A percentile compares a stretch with the other conserved stretches of the same genome.
Evolutionary conservation across 257 asterid genomes (phyloP).

Genomic region (Lantana camara): DNA sequence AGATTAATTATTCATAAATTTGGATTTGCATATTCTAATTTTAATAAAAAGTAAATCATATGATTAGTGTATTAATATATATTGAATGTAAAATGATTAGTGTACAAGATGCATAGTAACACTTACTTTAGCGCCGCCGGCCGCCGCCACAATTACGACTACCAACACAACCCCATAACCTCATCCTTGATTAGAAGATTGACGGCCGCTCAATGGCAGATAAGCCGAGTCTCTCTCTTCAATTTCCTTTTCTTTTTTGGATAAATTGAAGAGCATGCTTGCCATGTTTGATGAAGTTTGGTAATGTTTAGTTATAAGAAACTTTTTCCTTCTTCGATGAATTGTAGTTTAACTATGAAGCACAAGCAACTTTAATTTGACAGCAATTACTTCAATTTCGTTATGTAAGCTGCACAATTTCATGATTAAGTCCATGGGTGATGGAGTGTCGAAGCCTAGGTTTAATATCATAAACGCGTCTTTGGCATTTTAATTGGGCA

Average conservation of each 20-base stretch:
- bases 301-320: background rate
- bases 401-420: background rate
- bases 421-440: background rate
- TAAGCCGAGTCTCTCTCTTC: background rate
- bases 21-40: no score
- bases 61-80: no score
- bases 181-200: constrained; percentile 13
- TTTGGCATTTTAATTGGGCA: background rate
- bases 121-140: no score
- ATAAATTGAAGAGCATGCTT: background rate
- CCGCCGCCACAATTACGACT: background rate
- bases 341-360: background rate
- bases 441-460: background rate
- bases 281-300: background rate
- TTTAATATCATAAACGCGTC: background rate
- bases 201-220: constrained; percentile 38
- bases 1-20: no score
- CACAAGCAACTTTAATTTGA: background rate
- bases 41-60: no score
- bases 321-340: background rate
- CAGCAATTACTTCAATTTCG: background rate
- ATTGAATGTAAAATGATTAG: no score
- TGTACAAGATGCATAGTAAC: no score
- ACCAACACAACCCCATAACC: background rate
- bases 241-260: background rate